Evolutionary conservation across 306 rosid species (phyloP).

Genomic region (Inga leiocalycina): DNA sequence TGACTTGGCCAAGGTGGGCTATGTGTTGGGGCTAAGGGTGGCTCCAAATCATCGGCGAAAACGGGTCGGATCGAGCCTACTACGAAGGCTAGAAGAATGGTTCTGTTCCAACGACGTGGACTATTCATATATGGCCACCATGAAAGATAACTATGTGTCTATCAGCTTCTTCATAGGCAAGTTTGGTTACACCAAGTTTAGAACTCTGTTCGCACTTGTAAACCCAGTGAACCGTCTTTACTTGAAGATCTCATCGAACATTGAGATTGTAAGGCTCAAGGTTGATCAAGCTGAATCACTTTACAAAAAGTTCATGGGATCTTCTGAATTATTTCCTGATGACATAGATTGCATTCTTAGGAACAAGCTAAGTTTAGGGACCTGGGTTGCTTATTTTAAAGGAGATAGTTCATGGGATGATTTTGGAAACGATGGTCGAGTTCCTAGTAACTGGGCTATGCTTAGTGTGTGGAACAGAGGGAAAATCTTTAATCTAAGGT

Average conservation of each 20-base stretch:
- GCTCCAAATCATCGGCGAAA: constrained; percentile 60
- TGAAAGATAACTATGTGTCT: constrained; percentile 80
- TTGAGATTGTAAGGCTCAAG: constrained; percentile 58
- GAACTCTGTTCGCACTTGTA: constrained; percentile 73
- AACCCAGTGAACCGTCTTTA: constrained; percentile 67
- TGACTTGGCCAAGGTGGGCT: constrained; percentile 71
- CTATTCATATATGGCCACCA: constrained; percentile 81
- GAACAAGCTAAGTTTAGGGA: constrained; percentile 81
- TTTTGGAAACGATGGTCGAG: constrained; percentile 41
- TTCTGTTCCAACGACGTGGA: constrained; percentile 71
- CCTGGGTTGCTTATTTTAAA: constrained; percentile 81
- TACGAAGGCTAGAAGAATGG: constrained; percentile 75
- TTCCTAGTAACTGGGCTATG: constrained; percentile 78
- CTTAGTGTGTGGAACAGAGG: constrained; percentile 93
- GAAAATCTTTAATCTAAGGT: constrained; percentile 65
- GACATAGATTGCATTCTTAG: constrained; percentile 68
- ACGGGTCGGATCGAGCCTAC: constrained; percentile 73
- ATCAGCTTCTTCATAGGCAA: constrained; percentile 61
- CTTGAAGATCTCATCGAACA: constrained; percentile 45
- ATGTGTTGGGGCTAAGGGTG: constrained; percentile 79
- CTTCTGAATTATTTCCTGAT: constrained; percentile 74
- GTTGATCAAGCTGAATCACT: constrained; percentile 77
- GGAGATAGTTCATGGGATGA: constrained; percentile 42
- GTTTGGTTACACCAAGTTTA: constrained; percentile 63
- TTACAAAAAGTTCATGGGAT: constrained; percentile 67